phyloP scores from a whole-genome alignment of 345 rosid genomes.

The Angophora floribunda region DNA sequence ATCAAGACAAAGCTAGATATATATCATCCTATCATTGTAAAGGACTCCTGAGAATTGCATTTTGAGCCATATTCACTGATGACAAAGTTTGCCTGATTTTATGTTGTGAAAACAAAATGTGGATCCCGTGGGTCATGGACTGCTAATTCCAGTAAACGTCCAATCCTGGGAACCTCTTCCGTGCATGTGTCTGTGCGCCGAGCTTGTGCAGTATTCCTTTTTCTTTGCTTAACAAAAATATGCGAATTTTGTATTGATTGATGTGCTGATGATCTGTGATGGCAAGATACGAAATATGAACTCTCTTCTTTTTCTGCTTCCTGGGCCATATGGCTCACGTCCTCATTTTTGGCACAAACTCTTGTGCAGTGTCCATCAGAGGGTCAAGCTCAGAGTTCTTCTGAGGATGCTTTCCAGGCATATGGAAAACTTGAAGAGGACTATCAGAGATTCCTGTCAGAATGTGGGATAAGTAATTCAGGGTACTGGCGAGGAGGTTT shows the following conservation, averaged over 20 bases:
- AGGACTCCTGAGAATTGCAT: background rate
- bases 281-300: background rate
- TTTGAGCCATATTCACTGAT: background rate
- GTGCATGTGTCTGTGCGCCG: background rate
- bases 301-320: background rate
- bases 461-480: slow-evolving; percentile 20
- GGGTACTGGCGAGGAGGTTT: slow-evolving; percentile 27
- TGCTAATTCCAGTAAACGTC: background rate
- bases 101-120: background rate
- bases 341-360: background rate
- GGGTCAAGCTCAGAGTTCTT: slow-evolving; percentile 2
- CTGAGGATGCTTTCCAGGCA: slow-evolving; percentile 2
- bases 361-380: slow-evolving; percentile 3
- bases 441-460: slow-evolving; percentile 23
- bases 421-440: slow-evolving; percentile 19
- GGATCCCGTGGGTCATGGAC: background rate
- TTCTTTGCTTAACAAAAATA: background rate
- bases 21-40: background rate
- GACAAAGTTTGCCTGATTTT: background rate
- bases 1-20: background rate
- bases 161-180: background rate
- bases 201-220: background rate
- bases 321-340: background rate
- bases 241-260: background rate
- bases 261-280: background rate